These are phyloP conservation scores for Hydnomerulius pinastri DNA, from an alignment of 768 basidiomycete species.

Conservation along the genomic window DNA sequence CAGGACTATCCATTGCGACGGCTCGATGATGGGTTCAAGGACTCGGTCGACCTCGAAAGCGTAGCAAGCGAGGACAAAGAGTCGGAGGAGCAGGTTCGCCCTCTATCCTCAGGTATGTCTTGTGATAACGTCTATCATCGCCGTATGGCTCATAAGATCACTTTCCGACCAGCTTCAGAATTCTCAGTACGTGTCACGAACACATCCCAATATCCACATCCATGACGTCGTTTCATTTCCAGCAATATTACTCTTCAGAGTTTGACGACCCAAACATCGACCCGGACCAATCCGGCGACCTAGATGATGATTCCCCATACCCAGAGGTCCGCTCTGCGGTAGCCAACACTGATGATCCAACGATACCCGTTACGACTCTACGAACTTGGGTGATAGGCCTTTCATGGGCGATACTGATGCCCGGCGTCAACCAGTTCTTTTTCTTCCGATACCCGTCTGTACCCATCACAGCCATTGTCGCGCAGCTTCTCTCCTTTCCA, in stretches of 20 bases:
- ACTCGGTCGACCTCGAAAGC: slow-evolving; percentile 12
- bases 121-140: neutral
- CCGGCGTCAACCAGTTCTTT: slow-evolving; percentile 74
- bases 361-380: slow-evolving; percentile 60
- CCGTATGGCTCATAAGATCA: neutral
- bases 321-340: slow-evolving; percentile 74
- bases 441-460: slow-evolving; percentile 76
- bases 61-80: slow-evolving; percentile 27
- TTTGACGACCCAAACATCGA: slow-evolving; percentile 32
- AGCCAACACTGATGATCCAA: slow-evolving; percentile 69
- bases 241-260: slow-evolving; percentile 6
- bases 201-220: neutral
- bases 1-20: slow-evolving; percentile 19
- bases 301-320: slow-evolving; percentile 69
- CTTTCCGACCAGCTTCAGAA: slow-evolving; percentile 14
- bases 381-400: slow-evolving; percentile 77
- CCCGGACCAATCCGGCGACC: slow-evolving; percentile 4
- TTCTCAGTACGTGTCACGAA: slow-evolving; percentile 19
- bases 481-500: slow-evolving; percentile 72
- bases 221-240: neutral
- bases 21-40: slow-evolving; percentile 8
- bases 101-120: slow-evolving; percentile 22
- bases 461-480: slow-evolving; percentile 61
- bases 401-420: slow-evolving; percentile 63
- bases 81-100: slow-evolving; percentile 12